Base-by-base conservation (phyloP, 2,329 filamentous ascomycete genomes). In the Phialophora macrospora region DNA sequence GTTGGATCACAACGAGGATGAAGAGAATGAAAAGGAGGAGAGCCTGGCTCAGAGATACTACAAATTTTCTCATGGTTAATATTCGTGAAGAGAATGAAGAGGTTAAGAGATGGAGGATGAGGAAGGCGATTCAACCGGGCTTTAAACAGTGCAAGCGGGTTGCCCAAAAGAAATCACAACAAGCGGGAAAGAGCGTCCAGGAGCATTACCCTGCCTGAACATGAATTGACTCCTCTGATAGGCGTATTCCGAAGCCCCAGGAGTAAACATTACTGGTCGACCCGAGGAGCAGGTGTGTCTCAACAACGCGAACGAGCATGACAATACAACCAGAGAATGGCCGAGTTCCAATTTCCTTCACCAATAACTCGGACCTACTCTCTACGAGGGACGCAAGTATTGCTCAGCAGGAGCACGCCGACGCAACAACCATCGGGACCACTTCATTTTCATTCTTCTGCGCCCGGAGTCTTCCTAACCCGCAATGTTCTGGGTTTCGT, bases 401-500 rank as follows among this genome's bases (percentile, higher is more conserved):
- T 20, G 46, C 46, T 49, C 46, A 7, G 46, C 20, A 12, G 14
- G 12, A 51, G 20, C 46, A 6, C 4, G 24, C 22, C 9, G 20
- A 51, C 48, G 26, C 38, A n/a, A 5, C 38, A n/a, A n/a, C 6
- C 38, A 44, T 8, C 5, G 7, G 17, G 38, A 44, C 17, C 20
- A 52, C 9, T 14, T 3, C 22, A 11, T 20, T 20, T 17, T 22
- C 12, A 2, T 2, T 17, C 12, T 28, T 14, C 14, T 55, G 14
- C n/a, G 9, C 52, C n/a, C 22, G 8, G 5, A 6, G 32, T n/a
- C 24, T 22, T n/a, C 6, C 58, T 60, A 60, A n/a, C 22, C 22
- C 14, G 60, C 28, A 30, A 55, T 64, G 48, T 64, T 68, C 28
- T 66, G 55, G 32, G 62, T 70, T 26, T 63, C 58, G 32, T 83